phyloP scores from a whole-genome alignment of 1,284 basidiomycete species.

The Filobasidium uniguttulatum region DNA sequence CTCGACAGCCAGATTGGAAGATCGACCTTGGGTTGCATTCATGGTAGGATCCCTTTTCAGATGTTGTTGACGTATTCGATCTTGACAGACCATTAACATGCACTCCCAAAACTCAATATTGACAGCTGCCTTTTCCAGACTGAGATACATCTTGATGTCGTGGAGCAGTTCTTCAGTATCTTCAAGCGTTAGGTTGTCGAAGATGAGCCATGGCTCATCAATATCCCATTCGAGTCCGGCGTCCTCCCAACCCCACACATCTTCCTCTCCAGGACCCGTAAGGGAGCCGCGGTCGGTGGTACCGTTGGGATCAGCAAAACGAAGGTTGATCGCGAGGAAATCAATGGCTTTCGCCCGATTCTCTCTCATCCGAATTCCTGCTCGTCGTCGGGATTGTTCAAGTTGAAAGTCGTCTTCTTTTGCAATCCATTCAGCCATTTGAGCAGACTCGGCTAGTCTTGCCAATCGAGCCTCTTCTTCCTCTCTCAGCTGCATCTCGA shows the following conservation, averaged over 20 bases:
- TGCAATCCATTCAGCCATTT: slow-evolving; percentile 95
- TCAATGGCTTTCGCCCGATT: slow-evolving; percentile 92
- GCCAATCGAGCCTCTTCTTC: slow-evolving; percentile 84
- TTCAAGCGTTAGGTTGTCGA: slow-evolving; percentile 76
- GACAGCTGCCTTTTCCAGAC: slow-evolving; percentile 65
- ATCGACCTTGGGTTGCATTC: slow-evolving; percentile 36
- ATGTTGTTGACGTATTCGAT: slow-evolving; percentile 67
- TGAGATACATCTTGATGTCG: slow-evolving; percentile 84
- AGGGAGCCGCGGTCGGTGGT: slow-evolving; percentile 45
- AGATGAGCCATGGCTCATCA: slow-evolving; percentile 93
- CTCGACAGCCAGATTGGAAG: slow-evolving; percentile 59
- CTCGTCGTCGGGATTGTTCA: slow-evolving; percentile 79
- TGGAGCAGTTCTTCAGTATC: slow-evolving; percentile 88
- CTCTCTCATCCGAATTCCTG: slow-evolving; percentile 86
- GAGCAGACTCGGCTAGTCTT: slow-evolving; percentile 76
- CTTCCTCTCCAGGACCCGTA: slow-evolving; percentile 53
- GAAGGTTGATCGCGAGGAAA: slow-evolving; percentile 81
- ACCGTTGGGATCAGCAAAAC: slow-evolving; percentile 53
- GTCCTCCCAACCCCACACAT: slow-evolving; percentile 53
- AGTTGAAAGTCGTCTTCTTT: slow-evolving; percentile 97
- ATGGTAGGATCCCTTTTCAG: slow-evolving; percentile 41
- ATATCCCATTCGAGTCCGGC: slow-evolving; percentile 91
- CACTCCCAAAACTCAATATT: slow-evolving; percentile 99
- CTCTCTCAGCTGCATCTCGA: slow-evolving; percentile 71
- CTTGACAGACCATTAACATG: slow-evolving; percentile 93